Conservation (phyloP, 176 grass and related monocot genomes). For the Oryza glaberrima region DNA sequence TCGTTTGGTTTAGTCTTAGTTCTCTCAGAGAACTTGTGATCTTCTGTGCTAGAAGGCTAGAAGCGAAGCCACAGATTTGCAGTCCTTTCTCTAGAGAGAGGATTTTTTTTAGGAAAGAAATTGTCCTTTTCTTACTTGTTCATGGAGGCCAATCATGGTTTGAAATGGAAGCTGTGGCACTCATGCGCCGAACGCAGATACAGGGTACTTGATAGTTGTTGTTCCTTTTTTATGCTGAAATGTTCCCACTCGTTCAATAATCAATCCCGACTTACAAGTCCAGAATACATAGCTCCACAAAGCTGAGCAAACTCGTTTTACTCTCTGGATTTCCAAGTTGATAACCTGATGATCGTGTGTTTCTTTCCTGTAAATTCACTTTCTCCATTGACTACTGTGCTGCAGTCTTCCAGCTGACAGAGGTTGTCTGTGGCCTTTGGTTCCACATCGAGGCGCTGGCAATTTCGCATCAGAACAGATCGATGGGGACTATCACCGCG, state of each 20-base stretch:
- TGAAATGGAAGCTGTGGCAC: neutral
- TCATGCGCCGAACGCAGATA: neutral
- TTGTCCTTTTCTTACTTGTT: neutral
- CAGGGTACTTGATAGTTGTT: neutral
- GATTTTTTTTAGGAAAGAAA: neutral
- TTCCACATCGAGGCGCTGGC: slow-evolving; percentile 30
- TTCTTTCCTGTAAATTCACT: slow-evolving; percentile 11
- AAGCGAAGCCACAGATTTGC: neutral
- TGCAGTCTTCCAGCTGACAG: slow-evolving; percentile 49
- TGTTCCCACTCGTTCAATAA: neutral
- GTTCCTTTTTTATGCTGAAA: slow-evolving; percentile 1
- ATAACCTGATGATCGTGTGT: neutral
- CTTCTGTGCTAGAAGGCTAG: neutral
- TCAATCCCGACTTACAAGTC: neutral
- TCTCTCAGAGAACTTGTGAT: neutral
- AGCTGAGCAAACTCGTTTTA: neutral
- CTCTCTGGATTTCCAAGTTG: neutral
- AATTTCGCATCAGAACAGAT: slow-evolving; percentile 47
- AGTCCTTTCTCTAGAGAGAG: neutral
- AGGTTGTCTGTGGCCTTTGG: slow-evolving; percentile 28
- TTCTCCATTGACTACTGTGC: neutral
- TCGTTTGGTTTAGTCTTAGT: slow-evolving; percentile 4
- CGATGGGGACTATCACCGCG: slow-evolving; percentile 42
- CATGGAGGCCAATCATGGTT: neutral
- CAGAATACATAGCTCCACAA: neutral